These are phyloP conservation scores for Stephanodiscus triporus DNA, from an alignment of 108 stramenopile genomes.

Conservation along the genomic window DNA sequence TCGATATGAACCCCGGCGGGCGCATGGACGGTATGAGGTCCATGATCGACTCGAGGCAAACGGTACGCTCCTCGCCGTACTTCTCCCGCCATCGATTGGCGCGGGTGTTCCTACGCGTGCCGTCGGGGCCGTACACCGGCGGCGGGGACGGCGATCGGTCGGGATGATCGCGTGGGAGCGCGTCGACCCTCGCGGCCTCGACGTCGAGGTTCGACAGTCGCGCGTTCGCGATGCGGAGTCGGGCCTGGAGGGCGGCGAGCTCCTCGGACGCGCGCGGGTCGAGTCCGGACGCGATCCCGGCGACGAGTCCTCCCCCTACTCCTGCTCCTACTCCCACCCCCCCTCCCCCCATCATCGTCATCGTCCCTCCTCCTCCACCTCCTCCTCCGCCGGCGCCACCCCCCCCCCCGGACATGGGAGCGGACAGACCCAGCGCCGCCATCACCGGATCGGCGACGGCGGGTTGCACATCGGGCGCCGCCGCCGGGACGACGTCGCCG, in stretches of 20 bases:
- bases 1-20: slow-evolving; percentile 52
- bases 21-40: slow-evolving; percentile 66
- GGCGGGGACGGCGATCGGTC: slow-evolving; percentile 88
- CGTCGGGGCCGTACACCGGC: slow-evolving; percentile 92
- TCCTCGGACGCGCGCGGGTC: slow-evolving; percentile 12
- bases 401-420: slow-evolving; percentile 9
- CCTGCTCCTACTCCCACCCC: no score
- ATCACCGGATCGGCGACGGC: slow-evolving; percentile 39
- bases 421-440: slow-evolving; percentile 45
- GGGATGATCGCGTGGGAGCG: slow-evolving; percentile 79
- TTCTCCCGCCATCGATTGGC: slow-evolving; percentile 93
- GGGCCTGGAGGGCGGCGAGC: slow-evolving; percentile 50
- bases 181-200: slow-evolving; percentile 79
- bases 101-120: slow-evolving; percentile 94
- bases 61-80: slow-evolving; percentile 83
- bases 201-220: slow-evolving; percentile 66
- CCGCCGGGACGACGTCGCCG: slow-evolving; percentile 16
- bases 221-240: slow-evolving; percentile 66
- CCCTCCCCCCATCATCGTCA: no score
- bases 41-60: slow-evolving; percentile 89
- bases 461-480: no score
- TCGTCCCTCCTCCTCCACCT: no score
- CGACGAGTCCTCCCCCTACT: background rate
- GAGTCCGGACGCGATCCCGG: slow-evolving; percentile 1
- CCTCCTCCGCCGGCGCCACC: slow-evolving; percentile 13